Evolutionary conservation across 257 asterid species (phyloP), one percentile per base, ranked within the genome.

Genomic region (Gardenia jasminoides): DNA sequence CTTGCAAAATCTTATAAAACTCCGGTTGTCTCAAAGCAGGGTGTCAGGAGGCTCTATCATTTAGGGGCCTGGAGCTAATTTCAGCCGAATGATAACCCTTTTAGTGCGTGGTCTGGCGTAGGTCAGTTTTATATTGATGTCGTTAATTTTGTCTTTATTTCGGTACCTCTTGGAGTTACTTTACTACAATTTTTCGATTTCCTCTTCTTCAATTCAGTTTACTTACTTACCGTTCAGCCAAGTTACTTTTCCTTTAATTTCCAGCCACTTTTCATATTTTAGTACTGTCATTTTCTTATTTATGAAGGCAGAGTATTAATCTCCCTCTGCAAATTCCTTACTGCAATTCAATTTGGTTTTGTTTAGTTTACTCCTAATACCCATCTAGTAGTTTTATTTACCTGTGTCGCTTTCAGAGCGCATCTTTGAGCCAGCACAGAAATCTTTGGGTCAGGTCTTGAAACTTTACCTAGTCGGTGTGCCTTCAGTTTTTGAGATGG

Each of bases 21-120:
- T 89, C 80, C 92, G 91, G 86, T 91, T 94, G 97, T 91, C 93
- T 92, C 94, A 88, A 91, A 94, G 91, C 98, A 92, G 98, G 98
- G 95, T 86, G 87, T 87, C 86, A 71, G 92, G 93, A 87, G 94
- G 96, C 94, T 91, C 96, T 86, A 84, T 87, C 91, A 87, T 92
- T 85, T 91, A 88, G 83, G 91, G 92, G 91, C 96, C 97, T 87
- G 96, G 97, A 90, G 94, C 91, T 85, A 84, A 88, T 88, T 81
- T 87, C 96, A 81, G 96, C 97, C 79, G 97, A 92, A 87, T 91
- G 97, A 90, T 91, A 85, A 89, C 80, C 92, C 91, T 88, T 88
- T 94, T 91, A 88, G 87, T 87, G 89, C 94, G 88, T 85, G 96
- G 93, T 89, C 88, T 84, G 84, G 82, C 85, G 91, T 93, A 91